Conservation (phyloP, 2,329 filamentous ascomycete species). For the Alternaria panax region DNA sequence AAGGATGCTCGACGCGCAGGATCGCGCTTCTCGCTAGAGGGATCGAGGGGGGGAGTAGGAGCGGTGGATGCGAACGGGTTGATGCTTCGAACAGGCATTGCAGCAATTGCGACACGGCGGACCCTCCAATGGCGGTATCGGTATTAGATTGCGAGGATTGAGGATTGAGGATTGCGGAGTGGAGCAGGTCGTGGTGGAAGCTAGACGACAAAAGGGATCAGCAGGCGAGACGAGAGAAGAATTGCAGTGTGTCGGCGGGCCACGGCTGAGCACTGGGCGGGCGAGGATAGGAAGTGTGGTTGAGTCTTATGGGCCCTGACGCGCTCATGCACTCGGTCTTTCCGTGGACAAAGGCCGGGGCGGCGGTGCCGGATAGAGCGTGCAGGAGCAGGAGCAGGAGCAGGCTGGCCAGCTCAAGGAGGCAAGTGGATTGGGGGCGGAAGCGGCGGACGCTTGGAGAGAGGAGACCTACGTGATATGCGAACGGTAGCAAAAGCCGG, state of each 20-base stretch:
- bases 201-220: slow-evolving; percentile 26
- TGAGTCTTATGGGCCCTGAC: slow-evolving; percentile 10
- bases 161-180: slow-evolving; percentile 1
- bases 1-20: slow-evolving; percentile 57
- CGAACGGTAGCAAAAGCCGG: not conserved
- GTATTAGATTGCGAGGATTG: slow-evolving; percentile 1
- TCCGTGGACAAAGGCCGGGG: slow-evolving; percentile 25
- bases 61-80: slow-evolving; percentile 65
- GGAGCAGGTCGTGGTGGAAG: slow-evolving; percentile 5
- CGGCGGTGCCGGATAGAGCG: slow-evolving; percentile 32
- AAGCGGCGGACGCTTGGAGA: slow-evolving; percentile 22
- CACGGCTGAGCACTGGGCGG: not conserved
- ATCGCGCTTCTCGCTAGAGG: slow-evolving; percentile 63
- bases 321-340: slow-evolving; percentile 13
- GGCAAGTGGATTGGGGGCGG: slow-evolving; percentile 9
- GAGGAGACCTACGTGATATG: slow-evolving; percentile 25
- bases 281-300: not conserved
- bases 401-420: not conserved
- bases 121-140: not conserved
- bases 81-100: slow-evolving; percentile 70
- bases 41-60: slow-evolving; percentile 59
- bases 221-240: slow-evolving; percentile 18
- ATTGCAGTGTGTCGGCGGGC: slow-evolving; percentile 8
- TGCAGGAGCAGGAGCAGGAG: too few species aligned
- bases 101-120: slow-evolving; percentile 31